Percentiles rank a stretch among this genome's conserved stretches.
Evolutionary conservation across 2,329 filamentous ascomycete species (phyloP).

Genomic region (Exophiala alcalophila): DNA sequence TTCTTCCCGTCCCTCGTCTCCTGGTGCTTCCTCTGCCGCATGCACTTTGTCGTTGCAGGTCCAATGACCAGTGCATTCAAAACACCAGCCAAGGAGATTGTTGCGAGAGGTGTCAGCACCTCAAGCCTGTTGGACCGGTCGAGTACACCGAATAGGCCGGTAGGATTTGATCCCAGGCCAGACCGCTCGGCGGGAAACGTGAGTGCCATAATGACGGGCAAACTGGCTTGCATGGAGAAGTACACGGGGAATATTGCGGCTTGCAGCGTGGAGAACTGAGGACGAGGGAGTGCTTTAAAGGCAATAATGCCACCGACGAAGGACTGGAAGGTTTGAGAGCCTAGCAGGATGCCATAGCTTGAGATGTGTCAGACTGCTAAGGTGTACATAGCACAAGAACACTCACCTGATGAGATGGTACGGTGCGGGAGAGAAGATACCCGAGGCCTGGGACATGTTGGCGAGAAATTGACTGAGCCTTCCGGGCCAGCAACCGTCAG

Average conservation of each 20-base stretch:
- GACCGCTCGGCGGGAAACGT: constrained; percentile 69
- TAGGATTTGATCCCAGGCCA: constrained; percentile 36
- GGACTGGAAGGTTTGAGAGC: constrained; percentile 82
- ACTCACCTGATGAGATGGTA: constrained; percentile 73
- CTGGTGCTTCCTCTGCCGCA: constrained; percentile 74
- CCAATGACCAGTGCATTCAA: constrained; percentile 69
- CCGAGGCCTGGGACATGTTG: constrained; percentile 43
- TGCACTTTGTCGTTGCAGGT: constrained; percentile 70
- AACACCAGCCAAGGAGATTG: constrained; percentile 68
- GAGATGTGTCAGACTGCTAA: constrained; percentile 5
- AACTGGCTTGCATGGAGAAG: constrained; percentile 75
- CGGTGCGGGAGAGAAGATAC: constrained; percentile 63
- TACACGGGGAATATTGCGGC: constrained; percentile 80
- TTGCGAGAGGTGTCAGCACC: constrained; percentile 66
- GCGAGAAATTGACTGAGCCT: neutral
- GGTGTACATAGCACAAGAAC: neutral
- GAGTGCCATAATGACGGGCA: constrained; percentile 70
- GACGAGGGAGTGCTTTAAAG: constrained; percentile 71
- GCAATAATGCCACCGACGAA: constrained; percentile 65
- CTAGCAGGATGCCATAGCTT: constrained; percentile 84
- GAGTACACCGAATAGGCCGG: constrained; percentile 56
- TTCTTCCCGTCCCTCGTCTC: constrained; percentile 88
- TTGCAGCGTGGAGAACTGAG: constrained; percentile 79
- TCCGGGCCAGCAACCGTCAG: too few relatives aligned
- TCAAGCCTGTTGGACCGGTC: constrained; percentile 59